These are phyloP conservation scores for Solanum pinnatisectum DNA, from an alignment of 257 asterid species.

Conservation along the genomic window DNA sequence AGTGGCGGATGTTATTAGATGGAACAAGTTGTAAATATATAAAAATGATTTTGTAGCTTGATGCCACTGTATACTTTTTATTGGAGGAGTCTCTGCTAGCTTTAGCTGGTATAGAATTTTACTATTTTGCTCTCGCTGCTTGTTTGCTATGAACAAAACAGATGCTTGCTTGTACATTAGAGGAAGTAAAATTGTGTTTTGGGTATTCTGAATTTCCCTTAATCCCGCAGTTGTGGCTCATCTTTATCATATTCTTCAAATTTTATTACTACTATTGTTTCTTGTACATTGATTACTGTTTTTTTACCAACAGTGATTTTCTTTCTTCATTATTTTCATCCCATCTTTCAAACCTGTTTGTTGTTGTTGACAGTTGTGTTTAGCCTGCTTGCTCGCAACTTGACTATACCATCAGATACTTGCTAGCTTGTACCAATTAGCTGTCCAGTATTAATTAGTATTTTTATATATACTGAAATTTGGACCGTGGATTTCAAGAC, in stretches of 20 bases:
- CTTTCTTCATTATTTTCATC: not conserved
- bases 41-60: not conserved
- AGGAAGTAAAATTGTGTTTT: not conserved
- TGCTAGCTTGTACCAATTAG: not conserved
- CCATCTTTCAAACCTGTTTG: not conserved
- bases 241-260: not conserved
- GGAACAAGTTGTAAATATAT: not conserved
- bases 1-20: not conserved
- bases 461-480: not conserved
- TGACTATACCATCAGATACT: not conserved
- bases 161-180: not conserved
- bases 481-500: not conserved
- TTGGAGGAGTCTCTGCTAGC: not conserved
- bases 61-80: not conserved
- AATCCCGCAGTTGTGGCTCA: not conserved
- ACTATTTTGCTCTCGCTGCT: not conserved
- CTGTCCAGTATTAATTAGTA: not conserved
- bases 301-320: not conserved
- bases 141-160: not conserved
- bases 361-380: too few species aligned
- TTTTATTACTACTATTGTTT: not conserved
- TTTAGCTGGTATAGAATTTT: not conserved
- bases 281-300: not conserved
- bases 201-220: not conserved
- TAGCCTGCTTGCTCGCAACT: not conserved